A percentile compares a stretch with the other conserved stretches of the same genome.
These are phyloP conservation scores for Penicillium angulare DNA, from an alignment of 495 filamentous ascomycete species.

Conservation along the genomic window DNA sequence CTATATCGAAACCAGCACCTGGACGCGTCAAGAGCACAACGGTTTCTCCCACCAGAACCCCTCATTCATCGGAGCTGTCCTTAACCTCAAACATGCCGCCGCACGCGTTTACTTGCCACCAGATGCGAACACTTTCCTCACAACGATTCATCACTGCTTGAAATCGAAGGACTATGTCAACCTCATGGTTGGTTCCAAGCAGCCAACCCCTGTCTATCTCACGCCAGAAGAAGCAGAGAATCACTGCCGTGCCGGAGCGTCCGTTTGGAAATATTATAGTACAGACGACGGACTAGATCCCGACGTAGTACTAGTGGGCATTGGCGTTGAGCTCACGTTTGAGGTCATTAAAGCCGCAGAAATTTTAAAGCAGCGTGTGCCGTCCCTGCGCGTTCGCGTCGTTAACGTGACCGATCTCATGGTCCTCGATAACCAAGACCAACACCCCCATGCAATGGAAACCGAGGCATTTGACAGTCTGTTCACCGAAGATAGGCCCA, in stretches of 20 bases:
- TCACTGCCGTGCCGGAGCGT: slow-evolving; percentile 64
- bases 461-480: slow-evolving; percentile 54
- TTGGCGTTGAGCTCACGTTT: slow-evolving; percentile 70
- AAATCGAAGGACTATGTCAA: slow-evolving; percentile 66
- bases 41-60: slow-evolving; percentile 78
- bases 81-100: slow-evolving; percentile 64
- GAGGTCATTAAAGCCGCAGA: slow-evolving; percentile 65
- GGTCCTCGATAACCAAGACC: slow-evolving; percentile 58
- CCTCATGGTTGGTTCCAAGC: slow-evolving; percentile 73
- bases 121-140: slow-evolving; percentile 71
- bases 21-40: slow-evolving; percentile 75
- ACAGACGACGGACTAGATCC: slow-evolving; percentile 57
- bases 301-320: slow-evolving; percentile 67
- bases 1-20: slow-evolving; percentile 76
- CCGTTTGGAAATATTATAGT: slow-evolving; percentile 64
- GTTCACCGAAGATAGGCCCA: slow-evolving; percentile 57
- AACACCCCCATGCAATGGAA: slow-evolving; percentile 61
- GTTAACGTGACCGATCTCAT: slow-evolving; percentile 75
- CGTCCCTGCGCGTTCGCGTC: slow-evolving; percentile 58
- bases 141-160: slow-evolving; percentile 63
- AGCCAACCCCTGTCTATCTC: slow-evolving; percentile 68
- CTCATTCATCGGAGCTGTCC: slow-evolving; percentile 68
- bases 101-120: slow-evolving; percentile 74
- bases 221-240: slow-evolving; percentile 60
- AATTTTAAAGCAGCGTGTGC: slow-evolving; percentile 53